Base-by-base conservation (phyloP, 306 rosid genomes). In the Malus asiatica region DNA sequence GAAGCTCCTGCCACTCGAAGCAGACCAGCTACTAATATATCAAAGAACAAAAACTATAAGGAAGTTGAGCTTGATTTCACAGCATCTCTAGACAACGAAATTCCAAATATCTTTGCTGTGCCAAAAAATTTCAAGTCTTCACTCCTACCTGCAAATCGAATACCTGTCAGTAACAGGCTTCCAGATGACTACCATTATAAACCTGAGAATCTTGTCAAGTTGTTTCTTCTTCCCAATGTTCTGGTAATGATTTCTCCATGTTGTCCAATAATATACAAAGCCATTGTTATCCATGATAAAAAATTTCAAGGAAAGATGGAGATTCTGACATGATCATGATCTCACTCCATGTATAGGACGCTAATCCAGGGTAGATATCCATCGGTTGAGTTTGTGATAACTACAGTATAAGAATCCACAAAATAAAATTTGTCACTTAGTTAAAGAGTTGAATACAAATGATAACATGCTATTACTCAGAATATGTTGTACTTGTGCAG, bases 171-270 rank as follows among this genome's bases (percentile, higher is more conserved):
- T 77, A 78, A 25, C 14, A 68, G 33, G 46, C 78, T 77, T 45
- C 84, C 78, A 45, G 78, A 84, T 38, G 84, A 73, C 70, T 64
- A 65, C 53, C 80, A 77, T 70, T 84, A 73, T 73, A 68, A 78
- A 44, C 71, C 75, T 40, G 72, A 57, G 70, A 44, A 69, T 80
- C 81, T 80, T 73, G 67, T 77, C 42, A 84, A 72, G 76, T 66
- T 73, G 68, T 84, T 80, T 65, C 79, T 84, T 68, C 82, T 73
- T 53, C 79, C 84, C 8, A 73, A 57, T 84, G 72, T 80, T 64
- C 20, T 55, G 87, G 82, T 77, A 74, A 68, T 59, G 23, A 69
- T n/a, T 19, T 61, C 29, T 74, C 23, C 35, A 9, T 73, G 29
- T 62, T 59, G 42, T 45, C 33, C 77, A 11, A 27, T 23, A 25